These are phyloP conservation scores for Rhodotorula sp. DNA, from an alignment of 1,284 basidiomycete species.

Conservation along the genomic window DNA sequence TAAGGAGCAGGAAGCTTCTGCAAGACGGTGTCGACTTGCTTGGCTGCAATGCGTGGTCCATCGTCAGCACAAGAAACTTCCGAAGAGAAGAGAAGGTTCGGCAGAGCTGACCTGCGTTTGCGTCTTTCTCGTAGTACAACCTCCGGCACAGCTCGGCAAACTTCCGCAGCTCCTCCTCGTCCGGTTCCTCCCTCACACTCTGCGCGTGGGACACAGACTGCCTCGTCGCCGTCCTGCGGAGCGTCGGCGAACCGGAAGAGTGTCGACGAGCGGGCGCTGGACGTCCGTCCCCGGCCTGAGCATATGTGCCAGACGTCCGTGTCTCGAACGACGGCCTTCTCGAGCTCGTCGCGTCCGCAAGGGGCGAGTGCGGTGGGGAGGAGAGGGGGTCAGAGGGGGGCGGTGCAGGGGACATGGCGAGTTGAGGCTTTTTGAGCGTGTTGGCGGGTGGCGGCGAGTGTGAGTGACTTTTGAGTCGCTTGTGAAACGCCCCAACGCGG, in stretches of 20 bases:
- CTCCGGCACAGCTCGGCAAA: conserved; percentile 19
- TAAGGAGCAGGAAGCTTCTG: conserved; percentile 11
- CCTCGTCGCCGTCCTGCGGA: neutral
- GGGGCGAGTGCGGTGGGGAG: neutral
- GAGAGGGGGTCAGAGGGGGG: neutral
- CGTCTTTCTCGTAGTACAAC: conserved; percentile 29
- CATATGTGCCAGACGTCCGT: neutral
- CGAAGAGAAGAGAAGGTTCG: neutral
- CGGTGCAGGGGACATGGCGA: neutral
- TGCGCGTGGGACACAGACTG: neutral
- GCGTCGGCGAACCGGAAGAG: neutral
- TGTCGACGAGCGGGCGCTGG: neutral
- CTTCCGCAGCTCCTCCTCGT: conserved; percentile 5
- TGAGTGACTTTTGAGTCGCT: too few species aligned
- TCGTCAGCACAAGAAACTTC: neutral
- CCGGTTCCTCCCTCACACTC: neutral
- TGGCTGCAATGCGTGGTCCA: neutral
- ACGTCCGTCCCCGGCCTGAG: neutral
- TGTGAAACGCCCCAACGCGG: neutral
- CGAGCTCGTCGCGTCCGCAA: too few species aligned
- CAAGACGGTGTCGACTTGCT: conserved; percentile 24
- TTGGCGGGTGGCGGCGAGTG: neutral
- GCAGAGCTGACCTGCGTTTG: neutral
- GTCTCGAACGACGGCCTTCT: neutral
- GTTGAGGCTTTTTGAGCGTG: neutral